Conservation (phyloP, 73 alveolate genomes). For the Paraurostyla sp. region DNA sequence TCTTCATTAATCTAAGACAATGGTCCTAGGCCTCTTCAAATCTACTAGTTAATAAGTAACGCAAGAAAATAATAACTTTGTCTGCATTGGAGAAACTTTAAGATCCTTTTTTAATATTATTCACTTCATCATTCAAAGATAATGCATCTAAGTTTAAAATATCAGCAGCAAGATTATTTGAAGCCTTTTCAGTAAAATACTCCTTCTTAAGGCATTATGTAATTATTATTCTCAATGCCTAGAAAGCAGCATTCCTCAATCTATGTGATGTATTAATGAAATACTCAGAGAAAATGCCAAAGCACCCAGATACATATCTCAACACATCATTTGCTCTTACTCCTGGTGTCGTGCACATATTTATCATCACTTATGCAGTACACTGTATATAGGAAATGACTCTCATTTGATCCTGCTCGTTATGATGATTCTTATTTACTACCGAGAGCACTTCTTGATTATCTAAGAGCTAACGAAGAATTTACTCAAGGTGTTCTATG, state of each 20-base stretch:
- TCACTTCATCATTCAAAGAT: slow-evolving; percentile 13
- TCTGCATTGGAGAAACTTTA: slow-evolving; percentile 29
- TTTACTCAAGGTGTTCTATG: slow-evolving; percentile 9
- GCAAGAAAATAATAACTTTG: slow-evolving; percentile 21
- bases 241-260: slow-evolving; percentile 40
- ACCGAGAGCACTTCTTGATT: slow-evolving; percentile 50
- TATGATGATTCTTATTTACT: neutral
- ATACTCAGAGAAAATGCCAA: slow-evolving; percentile 51
- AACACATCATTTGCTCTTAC: neutral
- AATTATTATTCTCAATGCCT: slow-evolving; percentile 37
- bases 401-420: slow-evolving; percentile 59
- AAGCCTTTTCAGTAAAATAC: neutral
- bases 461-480: slow-evolving; percentile 32
- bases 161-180: slow-evolving; percentile 19
- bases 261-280: slow-evolving; percentile 16
- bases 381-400: slow-evolving; percentile 63
- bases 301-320: slow-evolving; percentile 30
- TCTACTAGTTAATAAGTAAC: slow-evolving; percentile 37
- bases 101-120: neutral
- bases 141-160: slow-evolving; percentile 14
- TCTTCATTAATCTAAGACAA: slow-evolving; percentile 47
- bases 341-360: slow-evolving; percentile 13
- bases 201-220: slow-evolving; percentile 25
- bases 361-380: slow-evolving; percentile 53
- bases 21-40: slow-evolving; percentile 47